Evolutionary conservation across 768 basidiomycete species (phyloP), one percentile per base, ranked within the genome.

Genomic region (Mycena haematopus): DNA sequence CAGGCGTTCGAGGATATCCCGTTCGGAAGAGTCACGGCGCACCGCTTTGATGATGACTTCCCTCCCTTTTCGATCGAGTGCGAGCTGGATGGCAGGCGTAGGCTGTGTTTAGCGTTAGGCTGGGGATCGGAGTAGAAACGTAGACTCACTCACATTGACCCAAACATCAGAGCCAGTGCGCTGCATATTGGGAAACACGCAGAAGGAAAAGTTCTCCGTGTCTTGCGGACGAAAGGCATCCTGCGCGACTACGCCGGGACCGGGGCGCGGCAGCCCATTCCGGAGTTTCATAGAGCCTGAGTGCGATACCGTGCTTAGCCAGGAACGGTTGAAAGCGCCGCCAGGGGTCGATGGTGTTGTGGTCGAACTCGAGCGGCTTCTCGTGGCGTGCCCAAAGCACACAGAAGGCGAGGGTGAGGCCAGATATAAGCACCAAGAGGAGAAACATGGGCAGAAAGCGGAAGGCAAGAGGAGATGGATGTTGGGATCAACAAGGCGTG

Each of bases 21-120:
- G 9, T 36, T 51, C 38, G 0, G 19, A 14, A 3, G 50, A 52
- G 21, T 6, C n/a, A 13, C 8, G 36, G 8, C 19, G 27, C 3
- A 59, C 58, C 2, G 50, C 58, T 14, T 59, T 59, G 58, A 59
- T 59, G 13, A 52, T 45, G 15, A 52, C 50, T 17, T 59, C 58
- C 2, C 58, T 25, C 14, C 40, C 50, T 3, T 2, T 22, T 8
- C 5, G 24, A 7, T 52, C 58, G 21, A 52, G 3, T 22, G 58
- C 58, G 3, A 59, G 31, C 7, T 52, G 57, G n/a, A 44, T 15
- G 15, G 29, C 25, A 33, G 49, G 49, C 1, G 24, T 44, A 5
- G 38, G 36, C 57, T 58, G 27, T 25, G 29, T 13, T 11, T n/a
- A 51, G 6, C 2, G 31, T 45, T 14, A 56, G 17, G n/a, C 38